Conservation (phyloP, 768 basidiomycete species). For the Podaxis sp. region DNA sequence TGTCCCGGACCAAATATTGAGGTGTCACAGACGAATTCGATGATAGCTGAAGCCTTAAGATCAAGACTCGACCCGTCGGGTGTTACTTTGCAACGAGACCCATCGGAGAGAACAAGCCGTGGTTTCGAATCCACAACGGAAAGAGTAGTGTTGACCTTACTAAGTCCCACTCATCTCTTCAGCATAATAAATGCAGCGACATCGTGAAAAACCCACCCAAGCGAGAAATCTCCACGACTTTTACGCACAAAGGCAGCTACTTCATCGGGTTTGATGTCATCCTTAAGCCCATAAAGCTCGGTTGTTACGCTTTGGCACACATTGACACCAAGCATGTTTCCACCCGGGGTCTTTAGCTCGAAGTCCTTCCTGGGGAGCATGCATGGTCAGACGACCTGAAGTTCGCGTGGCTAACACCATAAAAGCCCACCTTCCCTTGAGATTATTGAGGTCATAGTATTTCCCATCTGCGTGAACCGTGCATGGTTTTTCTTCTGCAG, state of each 20-base stretch:
- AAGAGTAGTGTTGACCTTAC: slow-evolving; percentile 66
- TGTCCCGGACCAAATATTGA: slow-evolving; percentile 56
- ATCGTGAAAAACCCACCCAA: slow-evolving; percentile 51
- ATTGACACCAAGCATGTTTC: slow-evolving; percentile 55
- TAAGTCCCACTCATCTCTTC: slow-evolving; percentile 22
- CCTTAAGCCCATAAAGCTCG: slow-evolving; percentile 60
- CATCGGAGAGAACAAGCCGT: slow-evolving; percentile 56
- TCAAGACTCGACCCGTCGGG: slow-evolving; percentile 31
- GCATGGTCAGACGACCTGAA: slow-evolving; percentile 11
- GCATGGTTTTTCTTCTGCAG: slow-evolving; percentile 58
- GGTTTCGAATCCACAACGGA: slow-evolving; percentile 51
- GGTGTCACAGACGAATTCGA: slow-evolving; percentile 78
- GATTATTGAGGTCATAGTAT: slow-evolving; percentile 66
- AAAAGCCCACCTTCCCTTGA: slow-evolving; percentile 52
- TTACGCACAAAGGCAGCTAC: slow-evolving; percentile 64
- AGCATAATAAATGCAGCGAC: not conserved
- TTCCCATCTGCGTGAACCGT: slow-evolving; percentile 54
- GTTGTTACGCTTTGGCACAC: slow-evolving; percentile 57
- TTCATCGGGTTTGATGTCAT: slow-evolving; percentile 49
- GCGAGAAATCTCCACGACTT: slow-evolving; percentile 66
- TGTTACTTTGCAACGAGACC: slow-evolving; percentile 61
- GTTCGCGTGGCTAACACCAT: slow-evolving; percentile 13
- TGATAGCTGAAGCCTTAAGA: slow-evolving; percentile 59
- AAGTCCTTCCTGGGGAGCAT: slow-evolving; percentile 60
- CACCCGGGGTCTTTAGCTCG: slow-evolving; percentile 46